Base-by-base conservation (phyloP, 305 asterid genomes). In the Ruellia speciosa region DNA sequence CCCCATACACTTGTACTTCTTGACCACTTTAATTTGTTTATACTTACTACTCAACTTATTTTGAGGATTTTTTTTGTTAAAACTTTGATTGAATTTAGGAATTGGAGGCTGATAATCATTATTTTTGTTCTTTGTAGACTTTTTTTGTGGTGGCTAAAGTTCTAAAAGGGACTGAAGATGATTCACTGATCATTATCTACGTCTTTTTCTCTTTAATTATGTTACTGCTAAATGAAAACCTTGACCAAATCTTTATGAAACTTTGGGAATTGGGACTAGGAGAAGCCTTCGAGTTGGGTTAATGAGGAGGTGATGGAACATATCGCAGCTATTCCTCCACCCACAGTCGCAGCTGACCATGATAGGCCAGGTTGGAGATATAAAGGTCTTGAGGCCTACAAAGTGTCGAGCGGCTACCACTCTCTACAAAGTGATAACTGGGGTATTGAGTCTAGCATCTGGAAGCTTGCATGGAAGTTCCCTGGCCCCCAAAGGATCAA, bases 1-100 rank as follows among this genome's bases (percentile, higher is more conserved):
- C 78, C 73, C 77, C 55, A 69, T 74, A 3, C 47, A 45, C 20
- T 40, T 15, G 67, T 65, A 60, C 71, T 66, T 66, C 18, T 59
- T 65, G 49, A 14, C 41, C 64, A 35, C 24, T 49, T 45, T n/a
- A 43, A 12, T 33, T 19, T 47, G 15, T 13, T 17, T 48, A 0
- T 5, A n/a, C 0, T 47, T 43, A 39, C 2, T 39, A 37, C 13
- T 37, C 9, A 0, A 7, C 9, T 37, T 37, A 7, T 43, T 43
- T 43, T 43, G 16, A 43, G 15, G 15, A 13, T 51, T 34, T 14
- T 52, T 10, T 12, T 37, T 33, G 41, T 37, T 37, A 6, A 6
- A 3, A 24, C 53, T 48, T 37, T 55, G 13, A 43, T 49, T 28
- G 11, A 43, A 43, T 31, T 13, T 41, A 37, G 41, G 41, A 37